Conservation (phyloP, 495 filamentous ascomycete genomes). For the Neurospora sp. region DNA sequence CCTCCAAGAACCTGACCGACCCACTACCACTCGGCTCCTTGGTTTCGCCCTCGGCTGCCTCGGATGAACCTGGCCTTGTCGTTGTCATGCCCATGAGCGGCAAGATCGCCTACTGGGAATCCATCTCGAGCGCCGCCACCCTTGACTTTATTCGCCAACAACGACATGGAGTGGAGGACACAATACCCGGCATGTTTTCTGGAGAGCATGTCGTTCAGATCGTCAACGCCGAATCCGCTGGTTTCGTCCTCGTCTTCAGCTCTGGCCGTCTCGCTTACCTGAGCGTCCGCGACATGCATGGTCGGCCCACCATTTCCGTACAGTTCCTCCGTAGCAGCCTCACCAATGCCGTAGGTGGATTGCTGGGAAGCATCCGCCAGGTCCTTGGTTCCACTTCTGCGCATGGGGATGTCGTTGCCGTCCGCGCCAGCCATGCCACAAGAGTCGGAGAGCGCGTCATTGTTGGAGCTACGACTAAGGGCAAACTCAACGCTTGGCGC, state of each 20-base stretch:
- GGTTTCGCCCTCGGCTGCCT: constrained; percentile 60
- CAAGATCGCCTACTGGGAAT: constrained; percentile 90
- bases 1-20: constrained; percentile 52
- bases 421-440: constrained; percentile 54
- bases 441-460: constrained; percentile 78
- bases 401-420: constrained; percentile 67
- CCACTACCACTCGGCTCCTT: constrained; percentile 71
- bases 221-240: constrained; percentile 69
- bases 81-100: constrained; percentile 74
- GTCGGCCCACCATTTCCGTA: constrained; percentile 64
- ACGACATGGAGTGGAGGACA: constrained; percentile 64
- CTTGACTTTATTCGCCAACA: constrained; percentile 67
- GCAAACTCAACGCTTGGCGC: constrained; percentile 73
- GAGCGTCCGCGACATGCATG: constrained; percentile 72
- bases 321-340: constrained; percentile 59
- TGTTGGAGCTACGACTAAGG: constrained; percentile 63
- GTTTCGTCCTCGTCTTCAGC: constrained; percentile 74
- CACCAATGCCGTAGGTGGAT: constrained; percentile 40
- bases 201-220: constrained; percentile 71
- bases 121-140: constrained; percentile 70
- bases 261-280: constrained; percentile 79
- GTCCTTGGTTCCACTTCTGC: constrained; percentile 54
- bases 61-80: constrained; percentile 70
- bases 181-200: constrained; percentile 59
- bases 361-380: constrained; percentile 69